A percentile compares a stretch with the other conserved stretches of the same genome.
Evolutionary conservation across 139 green algal species (phyloP).

Genomic region (Tetraselmis chui): DNA sequence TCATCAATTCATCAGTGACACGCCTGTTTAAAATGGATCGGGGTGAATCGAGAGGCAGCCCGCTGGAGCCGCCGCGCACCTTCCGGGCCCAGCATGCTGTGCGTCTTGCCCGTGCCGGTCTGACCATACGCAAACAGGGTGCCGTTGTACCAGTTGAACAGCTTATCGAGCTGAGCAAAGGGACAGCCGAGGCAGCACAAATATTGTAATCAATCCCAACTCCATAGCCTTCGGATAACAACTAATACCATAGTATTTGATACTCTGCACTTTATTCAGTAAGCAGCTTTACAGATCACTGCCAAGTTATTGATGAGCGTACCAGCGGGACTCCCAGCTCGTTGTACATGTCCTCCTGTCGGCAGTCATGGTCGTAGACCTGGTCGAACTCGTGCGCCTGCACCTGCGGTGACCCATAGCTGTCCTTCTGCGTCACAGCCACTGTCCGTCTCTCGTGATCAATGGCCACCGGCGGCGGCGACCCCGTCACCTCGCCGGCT

Average conservation of each 20-base stretch:
- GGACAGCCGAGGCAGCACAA: too few relatives aligned
- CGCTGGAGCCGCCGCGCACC: too few relatives aligned
- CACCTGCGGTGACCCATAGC: neutral
- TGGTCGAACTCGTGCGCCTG: neutral
- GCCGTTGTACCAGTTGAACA: conserved; percentile 5
- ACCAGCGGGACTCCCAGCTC: neutral
- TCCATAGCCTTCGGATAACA: too few relatives aligned
- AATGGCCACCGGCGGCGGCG: neutral
- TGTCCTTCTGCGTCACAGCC: neutral
- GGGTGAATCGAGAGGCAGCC: too few relatives aligned
- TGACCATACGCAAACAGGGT: neutral
- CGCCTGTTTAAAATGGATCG: too few relatives aligned
- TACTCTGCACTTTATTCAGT: too few relatives aligned
- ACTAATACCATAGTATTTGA: too few relatives aligned
- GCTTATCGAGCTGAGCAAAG: neutral
- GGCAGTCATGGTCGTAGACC: neutral
- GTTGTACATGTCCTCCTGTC: neutral
- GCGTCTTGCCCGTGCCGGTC: neutral
- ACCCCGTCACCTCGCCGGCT: too few relatives aligned
- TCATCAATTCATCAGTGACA: too few relatives aligned
- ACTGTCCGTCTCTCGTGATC: neutral
- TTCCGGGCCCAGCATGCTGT: neutral
- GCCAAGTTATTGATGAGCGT: too few relatives aligned
- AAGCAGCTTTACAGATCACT: too few relatives aligned
- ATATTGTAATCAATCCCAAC: too few relatives aligned